phyloP scores from a whole-genome alignment of 1,284 basidiomycete genomes.

The Ceratobasidium sp. region DNA sequence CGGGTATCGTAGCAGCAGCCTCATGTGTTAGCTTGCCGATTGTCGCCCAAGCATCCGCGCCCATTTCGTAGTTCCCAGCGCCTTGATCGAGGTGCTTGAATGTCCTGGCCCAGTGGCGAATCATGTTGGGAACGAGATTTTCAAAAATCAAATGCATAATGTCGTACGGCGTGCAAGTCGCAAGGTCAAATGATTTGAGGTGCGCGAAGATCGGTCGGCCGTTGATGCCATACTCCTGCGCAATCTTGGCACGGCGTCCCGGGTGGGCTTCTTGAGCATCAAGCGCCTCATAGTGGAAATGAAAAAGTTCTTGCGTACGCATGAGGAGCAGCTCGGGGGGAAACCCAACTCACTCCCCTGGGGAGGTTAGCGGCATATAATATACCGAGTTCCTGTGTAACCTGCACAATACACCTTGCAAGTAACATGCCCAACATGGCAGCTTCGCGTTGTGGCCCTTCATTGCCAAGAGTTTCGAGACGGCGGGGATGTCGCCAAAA shows the following conservation, averaged over 20 bases:
- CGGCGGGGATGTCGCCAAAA: constrained; percentile 48
- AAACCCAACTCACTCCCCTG: too few species aligned
- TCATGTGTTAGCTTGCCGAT: constrained; percentile 58
- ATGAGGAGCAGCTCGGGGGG: constrained; percentile 16
- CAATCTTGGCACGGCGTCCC: too few species aligned
- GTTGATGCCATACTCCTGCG: too few species aligned
- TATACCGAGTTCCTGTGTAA: neutral
- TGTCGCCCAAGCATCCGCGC: constrained; percentile 57
- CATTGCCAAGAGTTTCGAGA: constrained; percentile 44
- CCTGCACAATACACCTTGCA: constrained; percentile 50
- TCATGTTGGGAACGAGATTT: constrained; percentile 44
- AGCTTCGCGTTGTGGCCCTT: constrained; percentile 48
- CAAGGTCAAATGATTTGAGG: constrained; percentile 28
- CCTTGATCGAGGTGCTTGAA: constrained; percentile 44
- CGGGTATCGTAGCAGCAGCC: constrained; percentile 58
- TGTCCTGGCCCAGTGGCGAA: constrained; percentile 44
- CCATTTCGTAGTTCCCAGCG: constrained; percentile 44
- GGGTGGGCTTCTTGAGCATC: too few species aligned
- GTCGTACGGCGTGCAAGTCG: constrained; percentile 43
- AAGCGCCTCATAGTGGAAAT: too few species aligned
- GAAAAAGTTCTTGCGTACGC: constrained; percentile 31
- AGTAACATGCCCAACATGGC: constrained; percentile 48
- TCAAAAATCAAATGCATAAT: constrained; percentile 49
- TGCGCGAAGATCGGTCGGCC: neutral
- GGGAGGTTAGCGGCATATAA: constrained; percentile 43